phyloP scores from a whole-genome alignment of 441 rosid species.

The Melastoma candidum region DNA sequence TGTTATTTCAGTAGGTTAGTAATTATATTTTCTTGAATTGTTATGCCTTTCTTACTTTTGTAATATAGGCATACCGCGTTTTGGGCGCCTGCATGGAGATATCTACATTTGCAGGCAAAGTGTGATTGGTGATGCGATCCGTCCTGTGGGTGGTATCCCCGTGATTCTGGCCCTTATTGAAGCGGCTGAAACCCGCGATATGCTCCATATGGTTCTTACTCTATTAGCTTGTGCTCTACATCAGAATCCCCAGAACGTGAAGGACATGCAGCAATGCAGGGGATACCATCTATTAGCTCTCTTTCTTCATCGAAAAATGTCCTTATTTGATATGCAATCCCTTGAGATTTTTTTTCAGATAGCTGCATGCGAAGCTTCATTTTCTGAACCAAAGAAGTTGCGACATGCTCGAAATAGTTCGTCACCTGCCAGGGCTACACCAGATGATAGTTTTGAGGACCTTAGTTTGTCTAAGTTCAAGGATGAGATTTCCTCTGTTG shows the following conservation, averaged over 20 bases:
- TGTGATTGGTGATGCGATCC: slow-evolving; percentile 91
- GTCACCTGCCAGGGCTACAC: slow-evolving; percentile 47
- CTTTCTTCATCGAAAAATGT: slow-evolving; percentile 87
- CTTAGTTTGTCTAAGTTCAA: slow-evolving; percentile 73
- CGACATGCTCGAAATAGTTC: slow-evolving; percentile 28
- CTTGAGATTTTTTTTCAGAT: slow-evolving; percentile 96
- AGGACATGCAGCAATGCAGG: slow-evolving; percentile 94
- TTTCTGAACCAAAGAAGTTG: slow-evolving; percentile 87
- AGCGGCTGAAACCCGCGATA: slow-evolving; percentile 91
- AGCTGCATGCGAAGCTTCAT: slow-evolving; percentile 99
- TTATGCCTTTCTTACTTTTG: slow-evolving; percentile 7
- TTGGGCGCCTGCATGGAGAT: slow-evolving; percentile 91
- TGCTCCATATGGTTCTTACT: slow-evolving; percentile 97
- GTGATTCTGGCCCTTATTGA: slow-evolving; percentile 94
- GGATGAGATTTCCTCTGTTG: slow-evolving; percentile 82
- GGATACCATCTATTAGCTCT: slow-evolving; percentile 98
- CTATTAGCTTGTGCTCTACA: slow-evolving; percentile 92
- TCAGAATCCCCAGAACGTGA: slow-evolving; percentile 94
- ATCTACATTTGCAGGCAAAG: slow-evolving; percentile 74
- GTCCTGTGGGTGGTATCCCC: slow-evolving; percentile 87
- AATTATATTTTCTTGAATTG: slow-evolving; percentile 2
- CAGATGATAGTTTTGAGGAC: slow-evolving; percentile 78
- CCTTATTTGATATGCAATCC: slow-evolving; percentile 94
- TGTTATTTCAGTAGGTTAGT: not conserved
- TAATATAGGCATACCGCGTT: slow-evolving; percentile 87